Base-by-base conservation (phyloP, 2,329 filamentous ascomycete genomes). In the Annulohypoxylon truncatum region DNA sequence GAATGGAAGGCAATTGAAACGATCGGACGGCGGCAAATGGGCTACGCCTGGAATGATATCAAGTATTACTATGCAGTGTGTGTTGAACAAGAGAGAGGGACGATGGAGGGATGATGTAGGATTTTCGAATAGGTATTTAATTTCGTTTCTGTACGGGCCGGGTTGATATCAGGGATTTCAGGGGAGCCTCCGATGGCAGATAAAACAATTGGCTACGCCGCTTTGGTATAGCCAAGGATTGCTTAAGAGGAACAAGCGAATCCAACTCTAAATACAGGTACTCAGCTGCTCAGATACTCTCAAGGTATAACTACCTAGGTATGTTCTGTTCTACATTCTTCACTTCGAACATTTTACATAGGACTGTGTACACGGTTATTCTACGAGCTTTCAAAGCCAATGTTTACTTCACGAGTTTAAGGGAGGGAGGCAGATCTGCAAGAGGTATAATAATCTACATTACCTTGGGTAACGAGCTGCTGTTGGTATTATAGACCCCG, bases 1-100 rank as follows among this genome's bases (percentile, higher is more conserved):
- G 31, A 57, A 56, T 47, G 42, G 28, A 48, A 58, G 44, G 9
- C 29, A 31, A 56, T 55, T 40, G 42, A 56, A 72, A 71, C 10
- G 70, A 75, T 57, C 40, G 69, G 67, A 76, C 68, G 69, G 73
- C 70, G 57, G 70, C 70, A 60, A 64, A 47, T 51, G 54, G 24
- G 56, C 64, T n/a, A 59, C 54, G 35, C 64, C 67, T 60, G 18
- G 28, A 53, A 20, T 44, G 60, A 38, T 46, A 20, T 15, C 7
- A 20, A 20, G 38, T 9, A 7, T 28, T 28, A 28, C 7, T 28
- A 28, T 28, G 26, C 26, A 26, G 29, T 57, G 28, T 8, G 24
- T 15, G 26, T 15, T 2, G 28, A 40, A 24, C 18, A 22, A 44
- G n/a, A 46, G 51, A 26, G 42, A 52, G 33, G 55, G 53, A 47